These are phyloP conservation scores for Astrocystis sublimbata DNA, from an alignment of 495 filamentous ascomycete species.

Conservation along the genomic window DNA sequence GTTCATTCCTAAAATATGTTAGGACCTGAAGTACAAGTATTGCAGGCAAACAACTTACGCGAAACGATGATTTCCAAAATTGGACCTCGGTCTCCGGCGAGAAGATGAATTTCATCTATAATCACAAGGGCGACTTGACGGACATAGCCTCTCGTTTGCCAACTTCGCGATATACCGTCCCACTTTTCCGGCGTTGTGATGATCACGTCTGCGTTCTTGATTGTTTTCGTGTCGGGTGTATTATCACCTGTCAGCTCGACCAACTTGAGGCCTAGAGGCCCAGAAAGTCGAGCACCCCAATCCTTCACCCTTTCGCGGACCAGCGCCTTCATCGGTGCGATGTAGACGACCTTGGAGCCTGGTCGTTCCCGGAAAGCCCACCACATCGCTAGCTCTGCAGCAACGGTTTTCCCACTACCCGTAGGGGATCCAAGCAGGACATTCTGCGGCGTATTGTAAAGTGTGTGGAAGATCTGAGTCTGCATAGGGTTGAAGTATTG, in stretches of 20 bases:
- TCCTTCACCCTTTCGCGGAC: constrained; percentile 96
- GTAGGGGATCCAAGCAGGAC: constrained; percentile 96
- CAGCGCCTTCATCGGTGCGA: constrained; percentile 98
- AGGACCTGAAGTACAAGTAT: background rate
- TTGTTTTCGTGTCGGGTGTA: constrained; percentile 92
- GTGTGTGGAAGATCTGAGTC: constrained; percentile 93
- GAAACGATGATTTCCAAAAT: constrained; percentile 99
- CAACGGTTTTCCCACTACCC: constrained; percentile 95
- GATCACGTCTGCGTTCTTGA: constrained; percentile 94
- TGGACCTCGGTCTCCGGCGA: constrained; percentile 92
- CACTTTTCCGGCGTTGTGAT: constrained; percentile 99
- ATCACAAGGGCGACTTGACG: constrained; percentile 94
- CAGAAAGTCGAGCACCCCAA: constrained; percentile 83
- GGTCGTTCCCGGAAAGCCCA: constrained; percentile 97
- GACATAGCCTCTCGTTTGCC: constrained; percentile 96
- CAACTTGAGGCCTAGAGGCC: constrained; percentile 81
- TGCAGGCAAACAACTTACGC: constrained; percentile 40
- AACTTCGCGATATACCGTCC: constrained; percentile 98
- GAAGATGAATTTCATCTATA: constrained; percentile 96
- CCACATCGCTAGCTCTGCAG: constrained; percentile 99
- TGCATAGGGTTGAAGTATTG: constrained; percentile 99
- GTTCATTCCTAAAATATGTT: constrained; percentile 64
- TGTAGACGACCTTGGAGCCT: constrained; percentile 97
- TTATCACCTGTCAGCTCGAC: constrained; percentile 98
- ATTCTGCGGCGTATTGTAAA: constrained; percentile 89